Base-by-base conservation (phyloP, 352 stramenopile genomes). In the Phytophthora aleatoria region DNA sequence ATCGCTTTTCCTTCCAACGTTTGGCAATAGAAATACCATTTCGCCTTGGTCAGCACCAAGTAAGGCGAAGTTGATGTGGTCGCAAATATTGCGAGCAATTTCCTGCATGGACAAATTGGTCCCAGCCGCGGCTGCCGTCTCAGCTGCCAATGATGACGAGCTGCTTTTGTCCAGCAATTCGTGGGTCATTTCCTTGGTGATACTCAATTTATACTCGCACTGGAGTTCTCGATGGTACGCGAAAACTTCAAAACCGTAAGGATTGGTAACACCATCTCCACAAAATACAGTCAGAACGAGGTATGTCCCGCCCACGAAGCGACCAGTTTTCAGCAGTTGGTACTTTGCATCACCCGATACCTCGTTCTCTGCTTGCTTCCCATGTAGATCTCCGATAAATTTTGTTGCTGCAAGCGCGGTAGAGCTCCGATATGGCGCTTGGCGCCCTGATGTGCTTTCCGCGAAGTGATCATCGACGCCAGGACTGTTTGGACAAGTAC, bases 91-190 rank as follows among this genome's bases (percentile, higher is more conserved):
- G 7, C 57, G 66, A 7, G 83, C 83, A 42, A 92, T 92, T 8
- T 87, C 57, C 41, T 86, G 79, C 83, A 90, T 89, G 10, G 79
- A 89, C 47, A 89, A 56, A 36, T 92, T 92, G 7, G 81, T 92
- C 0, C 81, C 83, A 0, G 83, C 83, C 0, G 83, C 80, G 2
- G 77, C 83, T n/a, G 78, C 83, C 3, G 80, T 91, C 27, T 67
- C 64, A n/a, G 78, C 75, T 0, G 79, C 81, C 39, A 88, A 65
- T 0, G 77, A 79, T 0, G 71, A 80, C 10, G 83, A 87, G n/a
- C 69, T 86, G 36, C 70, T 79, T 36, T 73, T 76, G 7, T 90
- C 83, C 2, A 92, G 52, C 9, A 92, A 50, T 11, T 83, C 68
- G 44, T 88, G 83, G 0, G 79, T 87, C 63, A 84, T 88, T 41